Evolutionary conservation across 1,284 basidiomycete species (phyloP).

Genomic region (Blastosporella zonata): DNA sequence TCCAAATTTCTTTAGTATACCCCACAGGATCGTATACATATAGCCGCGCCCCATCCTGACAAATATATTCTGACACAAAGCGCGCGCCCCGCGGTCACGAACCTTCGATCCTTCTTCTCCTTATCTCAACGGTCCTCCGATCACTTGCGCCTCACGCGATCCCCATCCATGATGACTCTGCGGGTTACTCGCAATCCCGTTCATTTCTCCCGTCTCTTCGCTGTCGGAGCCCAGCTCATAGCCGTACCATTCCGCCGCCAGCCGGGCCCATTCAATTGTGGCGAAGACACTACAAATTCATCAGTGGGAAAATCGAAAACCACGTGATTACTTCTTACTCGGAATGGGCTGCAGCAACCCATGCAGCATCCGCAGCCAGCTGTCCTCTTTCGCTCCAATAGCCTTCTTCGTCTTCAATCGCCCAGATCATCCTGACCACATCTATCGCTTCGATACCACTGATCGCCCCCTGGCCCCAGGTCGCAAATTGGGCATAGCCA

Average conservation of each 20-base stretch:
- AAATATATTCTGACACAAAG: conserved; percentile 2
- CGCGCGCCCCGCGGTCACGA: conserved; percentile 3
- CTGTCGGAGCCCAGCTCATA: conserved; percentile 56
- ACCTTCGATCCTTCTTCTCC: not conserved
- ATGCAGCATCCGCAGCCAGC: conserved; percentile 56
- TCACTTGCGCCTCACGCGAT: conserved; percentile 31
- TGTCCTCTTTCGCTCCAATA: conserved; percentile 62
- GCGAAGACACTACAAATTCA: conserved; percentile 37
- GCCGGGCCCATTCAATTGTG: conserved; percentile 44
- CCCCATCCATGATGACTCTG: conserved; percentile 46
- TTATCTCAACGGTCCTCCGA: conserved; percentile 20
- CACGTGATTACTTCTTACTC: conserved; percentile 42
- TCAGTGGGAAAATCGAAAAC: not conserved
- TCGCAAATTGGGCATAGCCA: conserved; percentile 40
- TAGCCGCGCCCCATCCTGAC: too few species aligned
- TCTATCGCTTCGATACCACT: conserved; percentile 47
- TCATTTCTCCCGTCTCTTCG: conserved; percentile 40
- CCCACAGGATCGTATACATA: too few species aligned
- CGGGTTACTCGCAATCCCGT: conserved; percentile 33
- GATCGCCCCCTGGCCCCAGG: conserved; percentile 44
- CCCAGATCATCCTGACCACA: conserved; percentile 50
- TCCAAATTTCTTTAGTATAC: too few species aligned
- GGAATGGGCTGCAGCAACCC: conserved; percentile 56
- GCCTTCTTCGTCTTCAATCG: conserved; percentile 52
- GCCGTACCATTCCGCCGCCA: conserved; percentile 50